phyloP scores from a whole-genome alignment of 441 rosid genomes.

The Adansonia rubrostipa region DNA sequence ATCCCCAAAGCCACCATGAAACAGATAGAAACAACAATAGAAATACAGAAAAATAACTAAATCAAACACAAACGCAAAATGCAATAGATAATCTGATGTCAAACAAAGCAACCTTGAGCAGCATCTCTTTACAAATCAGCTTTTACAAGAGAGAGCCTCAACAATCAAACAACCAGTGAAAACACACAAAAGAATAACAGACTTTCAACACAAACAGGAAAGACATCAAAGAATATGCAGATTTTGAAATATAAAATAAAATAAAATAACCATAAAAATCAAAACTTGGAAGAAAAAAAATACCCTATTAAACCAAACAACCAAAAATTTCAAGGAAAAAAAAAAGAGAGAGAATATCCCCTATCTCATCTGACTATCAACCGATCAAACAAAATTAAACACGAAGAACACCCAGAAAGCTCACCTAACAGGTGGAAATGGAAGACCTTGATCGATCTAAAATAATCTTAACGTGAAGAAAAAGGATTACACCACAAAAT shows the following conservation, averaged over 20 bases:
- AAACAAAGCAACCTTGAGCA: not conserved
- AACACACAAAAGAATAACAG: not conserved
- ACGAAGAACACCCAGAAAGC: conserved; percentile 22
- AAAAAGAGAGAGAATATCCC: conserved; percentile 11
- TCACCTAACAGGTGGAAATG: conserved; percentile 36
- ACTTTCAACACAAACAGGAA: not conserved
- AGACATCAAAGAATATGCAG: conserved; percentile 16
- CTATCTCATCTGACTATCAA: conserved; percentile 16
- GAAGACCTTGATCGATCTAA: conserved; percentile 52
- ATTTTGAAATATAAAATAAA: not conserved
- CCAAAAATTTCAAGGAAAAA: not conserved
- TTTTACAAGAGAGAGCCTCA: not conserved
- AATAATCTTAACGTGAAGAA: conserved; percentile 29
- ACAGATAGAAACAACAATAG: not conserved
- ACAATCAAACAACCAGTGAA: conserved; percentile 13
- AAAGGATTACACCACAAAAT: conserved; percentile 17
- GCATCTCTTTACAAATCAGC: not conserved
- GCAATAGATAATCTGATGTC: conserved; percentile 13
- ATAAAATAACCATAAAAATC: not conserved
- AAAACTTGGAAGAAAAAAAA: not conserved
- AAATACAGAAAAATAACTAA: not conserved
- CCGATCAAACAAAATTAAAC: conserved; percentile 36
- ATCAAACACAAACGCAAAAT: not conserved
- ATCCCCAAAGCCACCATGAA: not conserved
- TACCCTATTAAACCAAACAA: conserved; percentile 20